Percentiles rank a stretch among this genome's conserved stretches.
Conservation (phyloP, 176 grass and related monocot species). For the Zoysia japonica region DNA sequence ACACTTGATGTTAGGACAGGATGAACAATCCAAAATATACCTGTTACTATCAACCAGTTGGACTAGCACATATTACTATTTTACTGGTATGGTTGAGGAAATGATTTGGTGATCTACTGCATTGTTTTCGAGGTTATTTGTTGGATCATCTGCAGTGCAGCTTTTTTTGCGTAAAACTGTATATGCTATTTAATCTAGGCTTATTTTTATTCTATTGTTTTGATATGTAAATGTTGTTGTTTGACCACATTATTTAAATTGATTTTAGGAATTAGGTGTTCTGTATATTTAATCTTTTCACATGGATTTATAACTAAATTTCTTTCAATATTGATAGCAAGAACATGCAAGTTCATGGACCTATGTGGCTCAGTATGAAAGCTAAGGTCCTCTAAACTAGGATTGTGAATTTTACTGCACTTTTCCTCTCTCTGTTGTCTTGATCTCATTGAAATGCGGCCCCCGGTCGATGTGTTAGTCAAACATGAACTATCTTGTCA, state of each 20-base stretch:
- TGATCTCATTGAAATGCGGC: not conserved
- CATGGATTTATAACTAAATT: not conserved
- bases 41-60: not conserved
- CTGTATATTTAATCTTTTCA: not conserved
- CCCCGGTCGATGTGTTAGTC: not conserved
- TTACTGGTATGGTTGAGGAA: not conserved
- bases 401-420: not conserved
- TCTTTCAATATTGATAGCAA: not conserved
- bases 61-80: not conserved
- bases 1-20: not conserved
- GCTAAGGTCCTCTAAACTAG: not conserved
- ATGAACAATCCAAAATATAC: not conserved
- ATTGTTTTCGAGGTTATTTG: not conserved
- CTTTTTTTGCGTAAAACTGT: not conserved
- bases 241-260: not conserved
- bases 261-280: not conserved
- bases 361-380: not conserved
- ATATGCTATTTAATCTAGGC: not conserved
- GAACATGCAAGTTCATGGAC: not conserved
- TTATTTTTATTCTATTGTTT: constrained; percentile 12
- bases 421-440: not conserved
- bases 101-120: too few species aligned
- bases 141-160: not conserved
- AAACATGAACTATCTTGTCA: not conserved
- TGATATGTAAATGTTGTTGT: not conserved